Evolutionary conservation across 2,329 filamentous ascomycete species (phyloP).

Genomic region (Trichoderma koningii): DNA sequence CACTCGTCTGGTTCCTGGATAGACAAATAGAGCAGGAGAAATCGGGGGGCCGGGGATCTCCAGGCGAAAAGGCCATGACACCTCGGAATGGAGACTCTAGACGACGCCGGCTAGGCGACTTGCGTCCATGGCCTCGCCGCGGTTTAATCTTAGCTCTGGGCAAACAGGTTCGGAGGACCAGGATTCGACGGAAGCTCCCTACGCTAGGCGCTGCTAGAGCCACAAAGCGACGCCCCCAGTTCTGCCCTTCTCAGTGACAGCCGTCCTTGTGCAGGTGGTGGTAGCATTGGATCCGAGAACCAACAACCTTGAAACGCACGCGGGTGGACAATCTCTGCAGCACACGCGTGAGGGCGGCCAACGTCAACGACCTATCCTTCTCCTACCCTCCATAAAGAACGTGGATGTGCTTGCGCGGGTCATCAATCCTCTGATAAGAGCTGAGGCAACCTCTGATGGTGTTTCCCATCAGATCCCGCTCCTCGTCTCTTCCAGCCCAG

Average conservation of each 20-base stretch:
- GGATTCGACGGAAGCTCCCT: slow-evolving; percentile 20
- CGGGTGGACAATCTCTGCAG: slow-evolving; percentile 3
- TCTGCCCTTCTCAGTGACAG: slow-evolving; percentile 10
- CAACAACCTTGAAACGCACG: neutral
- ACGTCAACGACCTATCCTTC: neutral
- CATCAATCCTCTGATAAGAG: neutral
- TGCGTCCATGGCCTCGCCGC: slow-evolving; percentile 5
- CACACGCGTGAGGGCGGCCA: slow-evolving; percentile 1
- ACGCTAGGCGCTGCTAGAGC: slow-evolving; percentile 17
- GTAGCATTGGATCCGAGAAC: neutral
- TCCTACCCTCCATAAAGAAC: neutral
- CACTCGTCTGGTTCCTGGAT: neutral
- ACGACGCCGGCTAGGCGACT: slow-evolving; percentile 3
- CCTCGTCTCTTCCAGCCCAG: too few relatives aligned
- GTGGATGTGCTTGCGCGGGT: neutral
- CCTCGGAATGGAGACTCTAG: neutral
- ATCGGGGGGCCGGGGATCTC: neutral
- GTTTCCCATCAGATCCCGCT: neutral
- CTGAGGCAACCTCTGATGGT: neutral
- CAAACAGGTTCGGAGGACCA: neutral
- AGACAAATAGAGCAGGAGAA: neutral
- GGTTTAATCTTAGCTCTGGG: slow-evolving; percentile 16
- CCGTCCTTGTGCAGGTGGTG: neutral
- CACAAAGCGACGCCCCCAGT: neutral
- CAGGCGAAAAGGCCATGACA: neutral